Base-by-base conservation (phyloP, 148 eudicot genomes). In the Linanthus parryae region DNA sequence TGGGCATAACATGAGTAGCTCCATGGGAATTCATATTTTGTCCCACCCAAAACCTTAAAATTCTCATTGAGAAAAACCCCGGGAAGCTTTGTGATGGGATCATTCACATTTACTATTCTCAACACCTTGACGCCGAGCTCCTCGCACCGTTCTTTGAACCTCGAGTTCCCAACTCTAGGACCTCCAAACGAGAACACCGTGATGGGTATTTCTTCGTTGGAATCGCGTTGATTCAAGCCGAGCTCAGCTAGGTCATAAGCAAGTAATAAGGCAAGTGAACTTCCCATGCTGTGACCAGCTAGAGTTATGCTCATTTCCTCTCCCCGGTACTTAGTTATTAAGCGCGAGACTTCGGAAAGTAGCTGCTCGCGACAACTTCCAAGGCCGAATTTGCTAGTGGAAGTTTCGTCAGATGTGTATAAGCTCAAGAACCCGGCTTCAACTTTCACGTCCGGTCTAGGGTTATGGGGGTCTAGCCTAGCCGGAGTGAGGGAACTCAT, bases 241-340 rank as follows among this genome's bases (percentile, higher is more conserved):
- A 73, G 55, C 58, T 73, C 73, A 0, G 73, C 62, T 14, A 67
- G 58, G 41, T 73, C 77, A 59, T 73, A 73, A 5, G 73, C 77
- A 24, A 67, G 51, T 12, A 73, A 31, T 2, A 67, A 51, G 5
- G 69, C 73, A 7, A 73, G n/a, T 19, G 77, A 63, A 31, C 73
- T 67, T 37, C 77, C 77, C 73, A 73, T 62, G 59, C 77, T 73
- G 12, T 73, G 77, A 1, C 77, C 77, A 0, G 68, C 63, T 8
- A 73, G 15, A 0, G 69, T 67, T 26, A 73, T 67, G 31, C 77
- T 73, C 2, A 73, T n/a, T 18, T 67, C 66, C 49, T 73, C 77
- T 1, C 53, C 63, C 44, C 39, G 58, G 21, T 62, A 44, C 37
- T 58, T 67, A 19, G 38, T 67, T 7, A 73, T 0, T 2, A 73